phyloP scores from a whole-genome alignment of 768 basidiomycete genomes.

The Suillus decipiens region DNA sequence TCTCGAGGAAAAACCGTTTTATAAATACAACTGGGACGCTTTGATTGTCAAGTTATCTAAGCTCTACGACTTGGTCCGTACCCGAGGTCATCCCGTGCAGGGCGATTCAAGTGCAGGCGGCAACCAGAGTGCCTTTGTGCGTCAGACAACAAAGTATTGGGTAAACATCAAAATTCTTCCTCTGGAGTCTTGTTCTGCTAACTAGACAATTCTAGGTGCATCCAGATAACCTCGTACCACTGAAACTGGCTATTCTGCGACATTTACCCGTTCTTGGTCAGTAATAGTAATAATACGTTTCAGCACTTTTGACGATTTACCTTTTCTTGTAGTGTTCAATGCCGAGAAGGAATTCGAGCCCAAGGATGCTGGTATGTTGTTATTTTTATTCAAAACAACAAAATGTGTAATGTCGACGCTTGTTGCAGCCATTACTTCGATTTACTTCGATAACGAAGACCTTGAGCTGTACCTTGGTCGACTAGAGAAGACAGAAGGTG shows the following conservation, averaged over 20 bases:
- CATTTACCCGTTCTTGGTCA: slow-evolving; percentile 92
- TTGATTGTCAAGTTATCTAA: slow-evolving; percentile 96
- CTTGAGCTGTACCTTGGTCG: slow-evolving; percentile 96
- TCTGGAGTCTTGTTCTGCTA: slow-evolving; percentile 28
- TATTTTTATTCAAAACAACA: slow-evolving; percentile 29
- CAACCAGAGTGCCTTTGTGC: slow-evolving; percentile 94
- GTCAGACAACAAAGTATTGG: slow-evolving; percentile 99
- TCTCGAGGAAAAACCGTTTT: slow-evolving; percentile 93
- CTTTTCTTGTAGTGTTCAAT: slow-evolving; percentile 78
- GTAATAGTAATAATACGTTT: slow-evolving; percentile 22
- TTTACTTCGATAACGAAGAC: slow-evolving; percentile 91
- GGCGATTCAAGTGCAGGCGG: slow-evolving; percentile 96
- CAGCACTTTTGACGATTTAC: slow-evolving; percentile 2
- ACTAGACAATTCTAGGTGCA: slow-evolving; percentile 60
- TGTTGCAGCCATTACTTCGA: slow-evolving; percentile 54
- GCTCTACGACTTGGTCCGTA: slow-evolving; percentile 92
- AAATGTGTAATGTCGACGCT: not conserved
- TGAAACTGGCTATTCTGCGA: slow-evolving; percentile 90
- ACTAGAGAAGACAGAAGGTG: slow-evolving; percentile 97
- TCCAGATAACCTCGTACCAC: slow-evolving; percentile 89
- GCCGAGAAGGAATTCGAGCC: slow-evolving; percentile 88
- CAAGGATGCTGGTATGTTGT: slow-evolving; percentile 68
- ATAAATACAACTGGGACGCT: slow-evolving; percentile 95
- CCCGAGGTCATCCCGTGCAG: slow-evolving; percentile 89
- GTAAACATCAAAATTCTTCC: slow-evolving; percentile 41